phyloP scores from a whole-genome alignment of 345 rosid genomes.

The Passiflora organensis region DNA sequence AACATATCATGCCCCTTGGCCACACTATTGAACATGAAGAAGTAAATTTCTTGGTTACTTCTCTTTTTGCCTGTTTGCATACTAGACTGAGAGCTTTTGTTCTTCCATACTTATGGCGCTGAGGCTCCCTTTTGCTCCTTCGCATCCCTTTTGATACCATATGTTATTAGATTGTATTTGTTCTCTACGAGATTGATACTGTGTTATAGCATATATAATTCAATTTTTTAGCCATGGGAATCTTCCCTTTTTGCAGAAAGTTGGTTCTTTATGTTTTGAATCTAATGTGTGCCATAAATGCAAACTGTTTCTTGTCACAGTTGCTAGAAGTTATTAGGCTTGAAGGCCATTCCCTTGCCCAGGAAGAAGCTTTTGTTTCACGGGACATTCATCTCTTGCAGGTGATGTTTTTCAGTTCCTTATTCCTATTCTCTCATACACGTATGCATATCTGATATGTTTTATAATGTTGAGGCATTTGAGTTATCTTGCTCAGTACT shows the following conservation, averaged over 20 bases:
- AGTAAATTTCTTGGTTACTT: constrained; percentile 37
- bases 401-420: constrained; percentile 35
- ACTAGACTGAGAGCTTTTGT: too few relatives aligned
- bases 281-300: neutral
- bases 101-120: too few relatives aligned
- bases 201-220: too few relatives aligned
- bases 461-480: neutral
- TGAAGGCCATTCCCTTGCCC: constrained; percentile 90
- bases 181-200: too few relatives aligned
- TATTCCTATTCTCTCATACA: neutral
- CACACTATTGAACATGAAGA: constrained; percentile 97
- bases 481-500: too few relatives aligned
- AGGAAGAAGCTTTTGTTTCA: constrained; percentile 90
- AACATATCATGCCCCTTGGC: constrained; percentile 92
- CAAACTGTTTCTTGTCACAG: constrained; percentile 29
- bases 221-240: too few relatives aligned
- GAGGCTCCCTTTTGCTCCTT: too few relatives aligned
- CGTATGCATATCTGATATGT: too few relatives aligned
- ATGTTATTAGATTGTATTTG: too few relatives aligned
- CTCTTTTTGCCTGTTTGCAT: neutral
- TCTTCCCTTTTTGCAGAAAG: too few relatives aligned
- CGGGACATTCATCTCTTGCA: constrained; percentile 93
- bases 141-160: too few relatives aligned
- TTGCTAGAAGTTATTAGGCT: constrained; percentile 89
- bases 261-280: too few relatives aligned